Base-by-base conservation (phyloP, 208 protist species). In the Wallacemonas rigidus region DNA sequence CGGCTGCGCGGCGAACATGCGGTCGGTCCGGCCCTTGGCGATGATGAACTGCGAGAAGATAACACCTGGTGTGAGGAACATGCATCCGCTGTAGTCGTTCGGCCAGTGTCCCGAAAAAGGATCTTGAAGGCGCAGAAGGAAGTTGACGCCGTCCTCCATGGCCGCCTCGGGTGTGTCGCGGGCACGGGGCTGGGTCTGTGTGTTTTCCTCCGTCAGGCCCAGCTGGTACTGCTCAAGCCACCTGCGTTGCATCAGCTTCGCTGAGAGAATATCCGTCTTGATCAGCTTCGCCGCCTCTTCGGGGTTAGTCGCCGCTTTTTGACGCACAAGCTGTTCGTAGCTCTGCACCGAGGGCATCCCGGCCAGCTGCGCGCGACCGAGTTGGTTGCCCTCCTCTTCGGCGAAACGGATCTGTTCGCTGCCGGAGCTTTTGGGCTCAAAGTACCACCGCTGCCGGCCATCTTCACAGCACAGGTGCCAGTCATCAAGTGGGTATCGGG, bases 31-130 rank as follows among this genome's bases (percentile, higher is more conserved):
- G 7, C 87, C 87, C 39, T 74, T 54, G 14, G 82, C 80, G 36
- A 90, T 80, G 74, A 99, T 91, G 82, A 98, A 99, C 60, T 88
- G 90, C 5, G 85, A 86, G 72, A 98, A 97, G 3, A 99, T 69
- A 11, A 98, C 63, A 36, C 98, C 97, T 47, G 97, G 86, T 36
- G 96, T 86, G 38, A 98, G 90, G 81, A 99, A 99, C 72, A 98
- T 80, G 48, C 96, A 97, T 35, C 98, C 98, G 69, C 97, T 98
- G 87, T 99, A 99, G 76, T 99, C 97, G 81, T 97, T 97, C 35
- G 98, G 92, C 97, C 97, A 99, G 86, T 99, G 98, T 8, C 98
- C 98, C n/a, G 95, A 97, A 72, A 89, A 91, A n/a, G 92, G 89
- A 69, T 95, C 86, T 67, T 97, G 93, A 68, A 97, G 80, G 41